These are phyloP conservation scores for Penstemon eatonii DNA, from an alignment of 257 asterid species.

Conservation along the genomic window DNA sequence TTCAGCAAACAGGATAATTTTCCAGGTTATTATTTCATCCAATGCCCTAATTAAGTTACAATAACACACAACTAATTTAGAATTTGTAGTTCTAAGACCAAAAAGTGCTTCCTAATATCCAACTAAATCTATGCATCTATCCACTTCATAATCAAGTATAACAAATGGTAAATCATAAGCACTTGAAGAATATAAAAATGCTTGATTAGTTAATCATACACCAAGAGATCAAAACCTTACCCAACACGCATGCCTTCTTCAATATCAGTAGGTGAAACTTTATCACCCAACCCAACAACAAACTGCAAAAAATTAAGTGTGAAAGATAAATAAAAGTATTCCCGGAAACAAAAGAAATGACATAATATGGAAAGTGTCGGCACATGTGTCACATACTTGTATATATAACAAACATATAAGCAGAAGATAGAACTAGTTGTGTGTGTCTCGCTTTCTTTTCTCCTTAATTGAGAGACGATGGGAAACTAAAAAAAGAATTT, in stretches of 20 bases:
- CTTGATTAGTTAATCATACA: too few relatives aligned
- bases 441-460: background rate
- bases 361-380: background rate
- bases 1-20: too few relatives aligned
- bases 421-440: background rate
- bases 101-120: too few relatives aligned
- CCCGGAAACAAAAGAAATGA: background rate
- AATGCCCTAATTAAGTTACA: too few relatives aligned
- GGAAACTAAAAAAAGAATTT: background rate
- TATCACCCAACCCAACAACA: slow-evolving; percentile 95
- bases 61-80: too few relatives aligned
- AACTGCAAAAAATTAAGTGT: slow-evolving; percentile 51
- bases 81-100: too few relatives aligned
- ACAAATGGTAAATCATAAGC: too few relatives aligned
- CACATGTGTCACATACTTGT: background rate
- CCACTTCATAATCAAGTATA: too few relatives aligned
- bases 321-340: slow-evolving; percentile 10
- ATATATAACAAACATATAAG: background rate
- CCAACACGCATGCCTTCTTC: slow-evolving; percentile 99
- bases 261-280: slow-evolving; percentile 96
- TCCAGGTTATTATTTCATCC: too few relatives aligned
- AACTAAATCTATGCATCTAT: too few relatives aligned
- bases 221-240: slow-evolving; percentile 35
- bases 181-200: too few relatives aligned
- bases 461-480: background rate